Evolutionary conservation across 1,139 yeast species (phyloP), one percentile per base, ranked within the genome.

Genomic region (Blastobotrys ciferrii): DNA sequence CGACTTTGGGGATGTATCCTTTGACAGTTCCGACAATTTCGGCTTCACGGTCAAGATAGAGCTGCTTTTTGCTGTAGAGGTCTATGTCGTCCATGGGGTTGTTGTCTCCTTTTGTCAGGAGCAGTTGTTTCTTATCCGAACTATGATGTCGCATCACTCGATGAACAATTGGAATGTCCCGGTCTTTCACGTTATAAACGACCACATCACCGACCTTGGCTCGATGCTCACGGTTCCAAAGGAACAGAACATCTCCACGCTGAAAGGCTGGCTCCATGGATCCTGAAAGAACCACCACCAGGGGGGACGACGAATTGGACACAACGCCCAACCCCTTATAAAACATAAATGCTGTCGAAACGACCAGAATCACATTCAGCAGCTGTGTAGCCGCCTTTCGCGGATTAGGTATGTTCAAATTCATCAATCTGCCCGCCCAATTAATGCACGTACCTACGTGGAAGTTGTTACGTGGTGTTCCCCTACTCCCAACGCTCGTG

Each of bases 241-340:
- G 74, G 62, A 92, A 84, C 52, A 92, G 72, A 37, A 94, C 84
- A 64, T 92, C 99, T 44, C 99, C 99, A 68, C 98, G 80, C 68
- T 92, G 98, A 75, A 94, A 94, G 0, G 98, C 98, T 1, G 99
- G 99, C 65, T 94, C 98, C 99, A 92, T 92, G 1, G 98, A 92
- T 4, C 98, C 99, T 1, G 98, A 88, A 43, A 92, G 78, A 11
- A 92, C 99, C 33, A 92, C 98, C 35, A 94, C 98, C 36, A 92
- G 82, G 14, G 99, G 99, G 1, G 97, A 87, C 55, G 87, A 85
- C 0, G 96, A 83, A 68, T 88, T 83, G 20, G 96, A 76, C 2
- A 84, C 74, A 3, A 92, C 74, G 0, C 91, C 82, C 18, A 92
- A 73, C 0, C 87, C 80, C 66, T 88, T 89, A 95, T 97, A 92